Percentiles rank a stretch among this genome's conserved stretches.
These are phyloP conservation scores for Lasiosphaeria hispida DNA, from an alignment of 495 filamentous ascomycete genomes.

Conservation along the genomic window DNA sequence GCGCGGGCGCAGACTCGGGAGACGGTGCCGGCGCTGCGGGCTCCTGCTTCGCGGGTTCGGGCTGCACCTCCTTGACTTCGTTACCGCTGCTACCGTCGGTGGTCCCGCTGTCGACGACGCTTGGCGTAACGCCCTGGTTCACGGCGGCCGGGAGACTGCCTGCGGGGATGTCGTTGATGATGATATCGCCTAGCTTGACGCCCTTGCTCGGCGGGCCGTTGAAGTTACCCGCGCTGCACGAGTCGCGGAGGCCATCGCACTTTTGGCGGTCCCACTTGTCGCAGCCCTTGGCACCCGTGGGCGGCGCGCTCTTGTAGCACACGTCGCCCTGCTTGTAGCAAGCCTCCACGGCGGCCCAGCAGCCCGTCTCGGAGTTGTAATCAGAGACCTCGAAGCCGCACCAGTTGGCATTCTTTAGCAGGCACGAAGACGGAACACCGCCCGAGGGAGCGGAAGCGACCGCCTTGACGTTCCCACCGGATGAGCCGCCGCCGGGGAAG, in stretches of 20 bases:
- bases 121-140: too few relatives aligned
- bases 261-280: slow-evolving; percentile 53
- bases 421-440: slow-evolving; percentile 49
- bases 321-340: slow-evolving; percentile 57
- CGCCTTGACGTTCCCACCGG: slow-evolving; percentile 7
- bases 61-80: too few relatives aligned
- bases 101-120: too few relatives aligned
- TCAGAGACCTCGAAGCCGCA: slow-evolving; percentile 56
- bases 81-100: too few relatives aligned
- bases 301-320: slow-evolving; percentile 58
- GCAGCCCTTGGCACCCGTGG: slow-evolving; percentile 58
- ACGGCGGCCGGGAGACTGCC: too few relatives aligned
- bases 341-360: slow-evolving; percentile 51
- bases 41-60: too few relatives aligned
- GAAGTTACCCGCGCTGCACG: slow-evolving; percentile 48
- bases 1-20: too few relatives aligned
- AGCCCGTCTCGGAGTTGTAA: slow-evolving; percentile 55
- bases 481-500: slow-evolving; percentile 18
- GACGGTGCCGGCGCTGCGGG: too few relatives aligned
- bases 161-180: too few relatives aligned
- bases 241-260: slow-evolving; percentile 51
- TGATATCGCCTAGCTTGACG: slow-evolving; percentile 34
- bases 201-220: slow-evolving; percentile 60
- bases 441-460: slow-evolving; percentile 37
- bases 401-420: slow-evolving; percentile 70